Percentiles rank a stretch among this genome's conserved stretches.
Evolutionary conservation across 1,284 basidiomycete genomes (phyloP).

Genomic region (Ganoderma leucocontextum): DNA sequence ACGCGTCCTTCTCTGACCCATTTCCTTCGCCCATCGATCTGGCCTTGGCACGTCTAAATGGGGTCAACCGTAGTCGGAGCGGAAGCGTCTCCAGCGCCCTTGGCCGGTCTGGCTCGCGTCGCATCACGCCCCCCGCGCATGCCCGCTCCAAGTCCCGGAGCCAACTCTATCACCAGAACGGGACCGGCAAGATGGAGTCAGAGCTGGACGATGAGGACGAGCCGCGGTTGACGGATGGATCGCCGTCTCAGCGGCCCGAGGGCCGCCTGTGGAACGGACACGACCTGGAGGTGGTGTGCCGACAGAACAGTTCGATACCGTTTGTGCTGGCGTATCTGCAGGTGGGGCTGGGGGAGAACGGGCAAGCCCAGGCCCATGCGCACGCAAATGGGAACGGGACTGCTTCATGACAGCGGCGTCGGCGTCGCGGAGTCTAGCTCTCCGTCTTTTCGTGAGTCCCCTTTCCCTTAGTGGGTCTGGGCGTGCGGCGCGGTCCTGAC

Average conservation of each 20-base stretch:
- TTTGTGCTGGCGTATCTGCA: constrained; percentile 59
- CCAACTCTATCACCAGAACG: constrained; percentile 67
- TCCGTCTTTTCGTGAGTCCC: constrained; percentile 26
- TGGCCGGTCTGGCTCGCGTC: constrained; percentile 21
- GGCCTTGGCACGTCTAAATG: constrained; percentile 39
- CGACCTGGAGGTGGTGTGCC: constrained; percentile 73
- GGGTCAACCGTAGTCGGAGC: constrained; percentile 32
- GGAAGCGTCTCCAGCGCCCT: constrained; percentile 30
- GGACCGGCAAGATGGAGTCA: constrained; percentile 65
- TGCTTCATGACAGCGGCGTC: constrained; percentile 21
- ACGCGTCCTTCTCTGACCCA: constrained; percentile 18
- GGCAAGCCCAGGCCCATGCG: constrained; percentile 5
- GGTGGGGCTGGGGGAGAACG: constrained; percentile 29
- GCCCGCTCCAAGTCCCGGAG: constrained; percentile 75
- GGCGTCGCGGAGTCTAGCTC: not conserved
- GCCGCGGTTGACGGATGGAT: constrained; percentile 37
- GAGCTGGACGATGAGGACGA: constrained; percentile 50
- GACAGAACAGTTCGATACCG: constrained; percentile 75
- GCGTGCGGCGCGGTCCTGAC: not conserved
- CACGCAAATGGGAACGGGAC: constrained; percentile 25
- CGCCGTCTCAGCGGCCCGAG: constrained; percentile 44
- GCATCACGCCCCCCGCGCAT: constrained; percentile 46
- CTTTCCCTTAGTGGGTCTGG: not conserved
- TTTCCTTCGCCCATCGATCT: constrained; percentile 38
- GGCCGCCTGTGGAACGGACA: constrained; percentile 70